Percentiles rank a stretch among this genome's conserved stretches.
These are phyloP conservation scores for Peronosclerospora sorghi DNA, from an alignment of 352 stramenopile species.

Conservation along the genomic window DNA sequence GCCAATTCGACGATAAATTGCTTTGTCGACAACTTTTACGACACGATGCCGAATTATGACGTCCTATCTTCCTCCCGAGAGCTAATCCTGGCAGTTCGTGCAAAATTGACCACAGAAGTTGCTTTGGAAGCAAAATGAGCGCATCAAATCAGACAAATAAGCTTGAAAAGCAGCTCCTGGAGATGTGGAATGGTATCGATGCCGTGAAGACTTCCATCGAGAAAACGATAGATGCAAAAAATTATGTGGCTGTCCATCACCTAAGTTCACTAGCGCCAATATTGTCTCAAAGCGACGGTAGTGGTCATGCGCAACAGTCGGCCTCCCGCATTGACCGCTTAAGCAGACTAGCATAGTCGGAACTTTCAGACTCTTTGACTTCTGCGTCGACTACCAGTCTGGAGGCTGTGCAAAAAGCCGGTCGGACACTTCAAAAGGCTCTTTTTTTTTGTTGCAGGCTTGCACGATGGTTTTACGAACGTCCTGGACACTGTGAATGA, in stretches of 20 bases:
- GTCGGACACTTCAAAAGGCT: constrained; percentile 19
- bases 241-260: constrained; percentile 6
- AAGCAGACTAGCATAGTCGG: constrained; percentile 16
- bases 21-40: constrained; percentile 21
- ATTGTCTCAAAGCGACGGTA: constrained; percentile 12
- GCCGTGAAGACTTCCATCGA: constrained; percentile 16
- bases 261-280: constrained; percentile 18
- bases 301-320: constrained; percentile 14
- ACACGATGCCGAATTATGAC: too few relatives aligned
- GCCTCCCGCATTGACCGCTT: constrained; percentile 19
- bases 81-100: constrained; percentile 21
- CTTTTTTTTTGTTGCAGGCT: constrained; percentile 15
- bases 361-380: constrained; percentile 11
- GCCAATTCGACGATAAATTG: constrained; percentile 13
- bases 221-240: constrained; percentile 12
- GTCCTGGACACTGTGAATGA: constrained; percentile 16
- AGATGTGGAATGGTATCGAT: constrained; percentile 26
- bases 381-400: constrained; percentile 10
- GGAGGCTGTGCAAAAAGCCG: constrained; percentile 16
- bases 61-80: too few relatives aligned
- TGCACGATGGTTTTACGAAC: constrained; percentile 21
- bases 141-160: constrained; percentile 15
- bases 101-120: constrained; percentile 17
- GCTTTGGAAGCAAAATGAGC: constrained; percentile 9
- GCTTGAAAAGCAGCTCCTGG: constrained; percentile 15